phyloP scores from a whole-genome alignment of 2,329 filamentous ascomycete species.

The Ramichloridium luteum region DNA sequence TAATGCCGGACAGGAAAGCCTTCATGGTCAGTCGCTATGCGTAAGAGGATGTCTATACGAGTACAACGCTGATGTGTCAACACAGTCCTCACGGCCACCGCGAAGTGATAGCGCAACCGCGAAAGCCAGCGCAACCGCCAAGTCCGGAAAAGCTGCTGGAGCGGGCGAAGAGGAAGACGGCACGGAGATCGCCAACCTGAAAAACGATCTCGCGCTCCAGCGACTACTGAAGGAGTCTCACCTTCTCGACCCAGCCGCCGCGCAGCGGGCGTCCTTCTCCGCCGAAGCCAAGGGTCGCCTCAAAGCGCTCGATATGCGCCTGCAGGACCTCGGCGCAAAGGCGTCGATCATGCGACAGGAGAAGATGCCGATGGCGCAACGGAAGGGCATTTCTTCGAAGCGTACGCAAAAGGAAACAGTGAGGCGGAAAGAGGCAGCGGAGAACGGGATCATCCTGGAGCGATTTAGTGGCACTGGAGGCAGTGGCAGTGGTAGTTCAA shows the following conservation, averaged over 20 bases:
- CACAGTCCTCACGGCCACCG: conserved; percentile 39
- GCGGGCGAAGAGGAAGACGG: conserved; percentile 43
- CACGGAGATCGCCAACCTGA: conserved; percentile 55
- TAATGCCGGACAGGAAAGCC: conserved; percentile 50
- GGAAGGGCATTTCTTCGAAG: conserved; percentile 71
- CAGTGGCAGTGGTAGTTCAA: too few relatives aligned
- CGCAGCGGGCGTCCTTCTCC: conserved; percentile 36
- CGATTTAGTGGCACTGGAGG: conserved; percentile 31
- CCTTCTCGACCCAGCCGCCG: conserved; percentile 53
- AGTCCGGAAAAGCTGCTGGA: too few relatives aligned
- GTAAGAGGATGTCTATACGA: not conserved
- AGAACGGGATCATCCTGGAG: conserved; percentile 86
- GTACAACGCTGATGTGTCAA: conserved; percentile 7
- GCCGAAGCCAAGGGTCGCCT: conserved; percentile 58
- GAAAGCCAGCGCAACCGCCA: conserved; percentile 12
- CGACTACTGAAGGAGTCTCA: conserved; percentile 85
- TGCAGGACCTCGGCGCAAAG: conserved; percentile 72
- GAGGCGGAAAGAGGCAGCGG: conserved; percentile 65
- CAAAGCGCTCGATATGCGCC: conserved; percentile 70
- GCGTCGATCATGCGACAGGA: conserved; percentile 61
- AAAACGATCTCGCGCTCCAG: conserved; percentile 86
- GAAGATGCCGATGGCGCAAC: conserved; percentile 79
- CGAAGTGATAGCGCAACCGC: conserved; percentile 16
- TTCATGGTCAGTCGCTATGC: conserved; percentile 51
- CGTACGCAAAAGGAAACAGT: conserved; percentile 53